Conservation (phyloP, 1,139 yeast species). For the Candida sanyaensis region DNA sequence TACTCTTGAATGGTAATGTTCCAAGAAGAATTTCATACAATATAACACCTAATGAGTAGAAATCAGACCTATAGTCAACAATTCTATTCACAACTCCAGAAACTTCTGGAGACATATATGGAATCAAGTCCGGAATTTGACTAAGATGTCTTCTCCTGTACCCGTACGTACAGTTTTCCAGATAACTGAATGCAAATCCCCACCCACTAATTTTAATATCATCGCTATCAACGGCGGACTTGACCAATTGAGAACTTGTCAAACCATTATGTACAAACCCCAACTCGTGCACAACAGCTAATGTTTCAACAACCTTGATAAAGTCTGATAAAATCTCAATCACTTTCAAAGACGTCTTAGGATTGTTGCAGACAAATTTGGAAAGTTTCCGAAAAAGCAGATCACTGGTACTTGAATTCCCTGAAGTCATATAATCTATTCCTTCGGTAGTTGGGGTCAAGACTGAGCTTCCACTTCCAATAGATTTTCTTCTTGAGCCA, state of each 20-base stretch:
- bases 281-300: conserved; percentile 40
- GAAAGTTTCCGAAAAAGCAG: conserved; percentile 10
- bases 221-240: conserved; percentile 22
- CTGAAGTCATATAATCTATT: conserved; percentile 4
- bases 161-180: conserved; percentile 43
- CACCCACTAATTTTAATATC: conserved; percentile 48
- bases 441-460: conserved; percentile 4
- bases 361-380: conserved; percentile 15
- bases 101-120: conserved; percentile 56
- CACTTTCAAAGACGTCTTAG: conserved; percentile 24
- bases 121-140: conserved; percentile 39
- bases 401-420: conserved; percentile 4
- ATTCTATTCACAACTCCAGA: conserved; percentile 42
- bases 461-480: conserved; percentile 4
- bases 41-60: conserved; percentile 53
- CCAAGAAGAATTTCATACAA: conserved; percentile 52
- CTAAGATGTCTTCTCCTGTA: conserved; percentile 30
- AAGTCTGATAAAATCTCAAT: conserved; percentile 35
- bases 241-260: conserved; percentile 39
- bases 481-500: conserved; percentile 6
- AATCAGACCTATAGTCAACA: conserved; percentile 53
- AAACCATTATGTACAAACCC: conserved; percentile 55
- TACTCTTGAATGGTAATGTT: conserved; percentile 44
- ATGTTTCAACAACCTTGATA: conserved; percentile 33
- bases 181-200: conserved; percentile 51